These are phyloP conservation scores for Phytopythium aichiense DNA, from an alignment of 352 stramenopile genomes.

Conservation along the genomic window DNA sequence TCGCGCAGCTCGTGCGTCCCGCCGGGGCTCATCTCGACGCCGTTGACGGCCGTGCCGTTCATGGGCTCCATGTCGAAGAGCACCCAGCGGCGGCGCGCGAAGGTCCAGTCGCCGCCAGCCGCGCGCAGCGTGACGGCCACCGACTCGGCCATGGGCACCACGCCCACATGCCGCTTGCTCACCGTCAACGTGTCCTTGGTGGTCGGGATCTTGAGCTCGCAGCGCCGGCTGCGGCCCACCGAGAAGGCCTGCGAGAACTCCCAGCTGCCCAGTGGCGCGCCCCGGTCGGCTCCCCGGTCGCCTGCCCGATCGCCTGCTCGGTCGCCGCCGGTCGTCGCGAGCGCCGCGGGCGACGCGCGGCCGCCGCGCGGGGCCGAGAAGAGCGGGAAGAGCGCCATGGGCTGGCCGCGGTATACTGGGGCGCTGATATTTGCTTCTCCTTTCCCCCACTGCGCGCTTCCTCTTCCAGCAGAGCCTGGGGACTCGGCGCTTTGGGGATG, in stretches of 20 bases:
- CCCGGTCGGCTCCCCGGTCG: conserved; percentile 1
- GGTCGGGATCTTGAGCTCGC: conserved; percentile 66
- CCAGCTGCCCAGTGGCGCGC: conserved; percentile 19
- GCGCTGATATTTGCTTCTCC: background rate
- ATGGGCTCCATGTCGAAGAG: conserved; percentile 77
- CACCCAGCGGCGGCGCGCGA: conserved; percentile 44
- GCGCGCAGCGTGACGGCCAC: conserved; percentile 6
- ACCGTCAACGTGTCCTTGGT: conserved; percentile 71
- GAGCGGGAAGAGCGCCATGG: conserved; percentile 7
- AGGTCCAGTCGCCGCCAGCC: background rate
- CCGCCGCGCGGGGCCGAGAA: conserved; percentile 2
- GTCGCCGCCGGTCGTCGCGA: background rate
- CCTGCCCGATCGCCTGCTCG: background rate
- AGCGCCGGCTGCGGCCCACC: conserved; percentile 62
- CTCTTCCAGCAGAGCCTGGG: too few species aligned
- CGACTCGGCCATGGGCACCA: conserved; percentile 40
- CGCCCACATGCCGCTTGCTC: conserved; percentile 65
- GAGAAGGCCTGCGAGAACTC: conserved; percentile 59
- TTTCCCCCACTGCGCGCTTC: background rate
- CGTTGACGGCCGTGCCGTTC: conserved; percentile 80
- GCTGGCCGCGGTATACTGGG: background rate
- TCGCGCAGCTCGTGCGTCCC: conserved; percentile 59
- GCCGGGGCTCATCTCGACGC: conserved; percentile 46
- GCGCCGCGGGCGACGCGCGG: background rate
- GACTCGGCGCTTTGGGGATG: too few species aligned